Evolutionary conservation across 2,329 filamentous ascomycete genomes (phyloP).

Genomic region (Westerdykella ornata): DNA sequence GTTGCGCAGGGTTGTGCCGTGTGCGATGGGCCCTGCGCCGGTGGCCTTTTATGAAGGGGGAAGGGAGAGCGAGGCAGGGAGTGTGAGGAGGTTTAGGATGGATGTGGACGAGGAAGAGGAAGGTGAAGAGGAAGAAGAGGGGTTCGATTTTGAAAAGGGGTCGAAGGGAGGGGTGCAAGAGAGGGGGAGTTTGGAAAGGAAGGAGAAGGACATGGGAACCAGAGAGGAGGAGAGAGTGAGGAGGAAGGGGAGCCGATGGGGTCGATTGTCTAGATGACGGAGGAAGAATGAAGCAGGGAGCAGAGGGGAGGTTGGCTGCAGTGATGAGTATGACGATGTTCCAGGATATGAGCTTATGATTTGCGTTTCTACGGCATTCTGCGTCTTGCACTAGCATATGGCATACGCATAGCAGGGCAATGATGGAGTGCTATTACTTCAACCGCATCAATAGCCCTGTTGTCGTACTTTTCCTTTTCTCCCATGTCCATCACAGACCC

Average conservation of each 20-base stretch:
- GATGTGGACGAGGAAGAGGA: constrained; percentile 19
- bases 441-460: too few species aligned
- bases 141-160: constrained; percentile 9
- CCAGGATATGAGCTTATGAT: too few species aligned
- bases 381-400: too few species aligned
- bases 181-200: constrained; percentile 5
- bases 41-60: constrained; percentile 35
- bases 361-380: too few species aligned
- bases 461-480: too few species aligned
- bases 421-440: too few species aligned
- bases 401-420: too few species aligned
- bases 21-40: constrained; percentile 25
- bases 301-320: neutral
- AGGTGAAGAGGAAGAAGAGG: constrained; percentile 15
- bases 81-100: constrained; percentile 35
- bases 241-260: constrained; percentile 2
- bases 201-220: too few species aligned
- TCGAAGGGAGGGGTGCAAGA: constrained; percentile 2
- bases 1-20: constrained; percentile 27
- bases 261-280: constrained; percentile 1
- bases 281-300: constrained; percentile 1
- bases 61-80: constrained; percentile 26
- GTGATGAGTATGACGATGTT: neutral
- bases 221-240: neutral
- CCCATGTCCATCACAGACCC: too few species aligned